Conservation (phyloP, 2,329 filamentous ascomycete genomes). For the Colletotrichum lupini region DNA sequence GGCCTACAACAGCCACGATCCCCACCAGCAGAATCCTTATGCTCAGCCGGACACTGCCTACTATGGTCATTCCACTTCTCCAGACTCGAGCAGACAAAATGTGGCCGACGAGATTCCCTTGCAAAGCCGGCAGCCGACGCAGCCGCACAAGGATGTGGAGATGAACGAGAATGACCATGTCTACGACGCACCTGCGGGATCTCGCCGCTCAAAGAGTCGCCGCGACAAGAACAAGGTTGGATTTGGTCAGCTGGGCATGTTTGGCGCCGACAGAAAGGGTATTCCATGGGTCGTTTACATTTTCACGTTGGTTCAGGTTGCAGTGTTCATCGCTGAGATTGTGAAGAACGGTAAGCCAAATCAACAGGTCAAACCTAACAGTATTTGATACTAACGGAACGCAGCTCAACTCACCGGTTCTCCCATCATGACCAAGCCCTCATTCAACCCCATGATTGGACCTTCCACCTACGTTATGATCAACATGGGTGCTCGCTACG, state of each 20-base stretch:
- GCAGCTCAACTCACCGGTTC: conserved; percentile 80
- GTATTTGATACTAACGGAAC: conserved; percentile 6
- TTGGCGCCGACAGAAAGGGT: conserved; percentile 64
- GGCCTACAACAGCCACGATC: conserved; percentile 5
- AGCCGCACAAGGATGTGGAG: conserved; percentile 52
- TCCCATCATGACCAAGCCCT: conserved; percentile 81
- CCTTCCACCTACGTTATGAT: conserved; percentile 91
- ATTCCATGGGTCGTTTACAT: conserved; percentile 86
- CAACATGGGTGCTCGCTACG: conserved; percentile 95
- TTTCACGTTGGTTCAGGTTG: conserved; percentile 80
- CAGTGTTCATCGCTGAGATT: conserved; percentile 90
- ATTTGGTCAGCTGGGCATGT: conserved; percentile 70
- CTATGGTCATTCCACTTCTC: conserved; percentile 57
- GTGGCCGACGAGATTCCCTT: conserved; percentile 68
- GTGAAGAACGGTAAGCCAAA: conserved; percentile 78
- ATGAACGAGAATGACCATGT: conserved; percentile 66
- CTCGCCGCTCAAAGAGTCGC: conserved; percentile 36
- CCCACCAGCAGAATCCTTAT: conserved; percentile 12
- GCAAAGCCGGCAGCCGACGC: conserved; percentile 53
- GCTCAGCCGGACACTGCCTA: conserved; percentile 65
- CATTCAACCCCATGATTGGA: conserved; percentile 97
- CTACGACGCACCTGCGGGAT: conserved; percentile 64
- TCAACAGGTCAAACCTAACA: too few species aligned
- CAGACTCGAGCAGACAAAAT: conserved; percentile 42
- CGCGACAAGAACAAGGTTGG: conserved; percentile 57